Conservation (phyloP, 768 basidiomycete species). For the Mycena vitilis region DNA sequence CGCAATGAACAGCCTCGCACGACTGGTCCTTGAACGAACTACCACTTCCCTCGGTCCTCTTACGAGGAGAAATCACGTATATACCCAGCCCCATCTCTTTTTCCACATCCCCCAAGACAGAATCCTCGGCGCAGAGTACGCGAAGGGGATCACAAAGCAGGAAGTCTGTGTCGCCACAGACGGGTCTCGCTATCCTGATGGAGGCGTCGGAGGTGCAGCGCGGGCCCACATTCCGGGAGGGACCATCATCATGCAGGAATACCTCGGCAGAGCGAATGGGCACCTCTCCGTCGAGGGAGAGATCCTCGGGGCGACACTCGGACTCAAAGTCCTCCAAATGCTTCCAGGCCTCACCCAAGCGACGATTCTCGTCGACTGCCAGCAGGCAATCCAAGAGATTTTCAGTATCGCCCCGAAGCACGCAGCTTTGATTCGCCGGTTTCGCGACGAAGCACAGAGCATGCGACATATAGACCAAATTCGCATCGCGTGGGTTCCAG, state of each 20-base stretch:
- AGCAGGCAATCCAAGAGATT: constrained; percentile 25
- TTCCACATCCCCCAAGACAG: background rate
- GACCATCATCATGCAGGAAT: constrained; percentile 20
- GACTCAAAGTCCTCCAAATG: constrained; percentile 8
- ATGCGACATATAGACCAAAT: background rate
- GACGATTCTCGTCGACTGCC: constrained; percentile 31
- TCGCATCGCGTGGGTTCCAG: constrained; percentile 24
- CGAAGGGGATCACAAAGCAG: background rate
- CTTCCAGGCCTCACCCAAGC: constrained; percentile 1
- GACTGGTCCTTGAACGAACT: constrained; percentile 5
- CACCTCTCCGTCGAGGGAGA: constrained; percentile 29
- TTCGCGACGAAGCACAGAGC: constrained; percentile 13
- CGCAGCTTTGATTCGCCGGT: background rate
- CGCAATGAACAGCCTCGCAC: constrained; percentile 10
- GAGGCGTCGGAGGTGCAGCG: constrained; percentile 31
- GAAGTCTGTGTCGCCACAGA: constrained; percentile 27
- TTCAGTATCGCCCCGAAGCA: background rate
- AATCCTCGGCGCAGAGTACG: background rate
- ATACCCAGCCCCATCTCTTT: background rate
- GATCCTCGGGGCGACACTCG: constrained; percentile 22
- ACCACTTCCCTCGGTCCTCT: background rate
- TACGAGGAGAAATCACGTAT: background rate
- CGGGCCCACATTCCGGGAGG: constrained; percentile 17
- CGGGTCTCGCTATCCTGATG: constrained; percentile 2
- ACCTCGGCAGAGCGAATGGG: background rate